Percentiles rank a stretch among this genome's conserved stretches.
Conservation (phyloP, 1,284 basidiomycete genomes). For the Moniliophthora roreri region DNA sequence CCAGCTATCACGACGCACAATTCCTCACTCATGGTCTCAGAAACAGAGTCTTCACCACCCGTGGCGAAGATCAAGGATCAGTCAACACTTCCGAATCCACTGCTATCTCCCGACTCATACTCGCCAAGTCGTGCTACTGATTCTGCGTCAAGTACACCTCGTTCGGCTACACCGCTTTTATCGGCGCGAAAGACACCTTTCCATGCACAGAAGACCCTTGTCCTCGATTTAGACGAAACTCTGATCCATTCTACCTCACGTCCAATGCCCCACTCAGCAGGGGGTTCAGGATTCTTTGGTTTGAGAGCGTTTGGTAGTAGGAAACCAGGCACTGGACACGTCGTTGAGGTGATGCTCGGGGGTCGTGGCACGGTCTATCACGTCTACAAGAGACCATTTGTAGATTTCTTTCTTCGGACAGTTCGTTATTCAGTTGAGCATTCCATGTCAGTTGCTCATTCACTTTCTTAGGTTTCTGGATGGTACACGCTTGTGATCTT, state of each 20-base stretch:
- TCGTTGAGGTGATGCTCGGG: slow-evolving; percentile 93
- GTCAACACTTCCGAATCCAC: slow-evolving; percentile 15
- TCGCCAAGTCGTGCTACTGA: slow-evolving; percentile 2
- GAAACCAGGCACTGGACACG: slow-evolving; percentile 78
- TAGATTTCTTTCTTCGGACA: slow-evolving; percentile 94
- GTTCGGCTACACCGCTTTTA: slow-evolving; percentile 49
- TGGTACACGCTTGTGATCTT: slow-evolving; percentile 99
- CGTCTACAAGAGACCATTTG: slow-evolving; percentile 98
- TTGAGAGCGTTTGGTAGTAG: slow-evolving; percentile 54
- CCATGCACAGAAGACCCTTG: slow-evolving; percentile 86
- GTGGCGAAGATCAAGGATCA: slow-evolving; percentile 1
- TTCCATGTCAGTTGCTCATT: background rate
- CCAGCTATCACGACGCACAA: slow-evolving; percentile 10
- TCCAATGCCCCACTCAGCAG: slow-evolving; percentile 53
- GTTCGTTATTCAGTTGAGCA: slow-evolving; percentile 43
- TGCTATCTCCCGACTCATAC: slow-evolving; percentile 10
- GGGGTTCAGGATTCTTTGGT: slow-evolving; percentile 64
- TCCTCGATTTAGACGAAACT: slow-evolving; percentile 96
- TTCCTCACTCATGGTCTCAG: too few relatives aligned
- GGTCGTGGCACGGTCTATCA: slow-evolving; percentile 93
- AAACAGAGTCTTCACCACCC: slow-evolving; percentile 20
- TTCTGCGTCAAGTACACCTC: slow-evolving; percentile 13
- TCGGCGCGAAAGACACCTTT: slow-evolving; percentile 64
- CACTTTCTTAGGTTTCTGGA: slow-evolving; percentile 73
- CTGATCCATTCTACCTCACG: slow-evolving; percentile 96